Evolutionary conservation across 2,329 filamentous ascomycete species (phyloP).

Genomic region (Raffaelea deltoideospora): DNA sequence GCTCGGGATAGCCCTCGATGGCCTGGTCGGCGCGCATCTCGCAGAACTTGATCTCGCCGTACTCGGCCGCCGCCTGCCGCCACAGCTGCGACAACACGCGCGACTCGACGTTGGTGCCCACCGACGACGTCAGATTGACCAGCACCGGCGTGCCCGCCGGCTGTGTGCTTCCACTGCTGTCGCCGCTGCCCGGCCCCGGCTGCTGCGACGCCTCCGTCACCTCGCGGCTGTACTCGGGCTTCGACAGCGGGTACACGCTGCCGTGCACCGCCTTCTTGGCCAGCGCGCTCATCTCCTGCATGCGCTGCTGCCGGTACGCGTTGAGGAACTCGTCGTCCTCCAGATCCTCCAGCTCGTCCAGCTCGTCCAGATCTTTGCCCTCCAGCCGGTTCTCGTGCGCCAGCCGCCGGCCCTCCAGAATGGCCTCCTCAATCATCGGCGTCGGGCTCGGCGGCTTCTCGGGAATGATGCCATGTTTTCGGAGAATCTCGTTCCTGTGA

Average conservation of each 20-base stretch:
- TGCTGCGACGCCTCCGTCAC: constrained; percentile 74
- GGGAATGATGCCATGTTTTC: constrained; percentile 93
- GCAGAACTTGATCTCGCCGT: constrained; percentile 93
- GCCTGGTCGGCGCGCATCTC: constrained; percentile 86
- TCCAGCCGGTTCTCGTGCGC: constrained; percentile 88
- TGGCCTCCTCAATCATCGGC: constrained; percentile 88
- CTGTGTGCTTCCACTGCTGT: constrained; percentile 1
- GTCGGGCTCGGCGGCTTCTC: constrained; percentile 94
- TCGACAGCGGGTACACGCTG: constrained; percentile 83
- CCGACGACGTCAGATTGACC: constrained; percentile 67
- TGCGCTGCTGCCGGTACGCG: constrained; percentile 72
- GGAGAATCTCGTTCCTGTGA: constrained; percentile 88
- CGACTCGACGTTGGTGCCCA: constrained; percentile 73
- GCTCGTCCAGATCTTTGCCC: constrained; percentile 85
- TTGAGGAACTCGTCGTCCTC: constrained; percentile 90
- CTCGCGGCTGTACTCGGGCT: constrained; percentile 81
- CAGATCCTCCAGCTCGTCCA: constrained; percentile 85
- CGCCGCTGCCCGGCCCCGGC: not conserved
- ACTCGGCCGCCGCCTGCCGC: constrained; percentile 69
- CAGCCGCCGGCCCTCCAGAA: constrained; percentile 65
- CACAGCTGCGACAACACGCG: constrained; percentile 72
- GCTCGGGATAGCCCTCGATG: constrained; percentile 91
- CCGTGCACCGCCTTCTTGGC: constrained; percentile 70
- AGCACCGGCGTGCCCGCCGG: constrained; percentile 44
- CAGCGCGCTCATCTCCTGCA: constrained; percentile 65